Conservation (phyloP, 169 alveolate genomes). For the Eimeria sp. region DNA sequence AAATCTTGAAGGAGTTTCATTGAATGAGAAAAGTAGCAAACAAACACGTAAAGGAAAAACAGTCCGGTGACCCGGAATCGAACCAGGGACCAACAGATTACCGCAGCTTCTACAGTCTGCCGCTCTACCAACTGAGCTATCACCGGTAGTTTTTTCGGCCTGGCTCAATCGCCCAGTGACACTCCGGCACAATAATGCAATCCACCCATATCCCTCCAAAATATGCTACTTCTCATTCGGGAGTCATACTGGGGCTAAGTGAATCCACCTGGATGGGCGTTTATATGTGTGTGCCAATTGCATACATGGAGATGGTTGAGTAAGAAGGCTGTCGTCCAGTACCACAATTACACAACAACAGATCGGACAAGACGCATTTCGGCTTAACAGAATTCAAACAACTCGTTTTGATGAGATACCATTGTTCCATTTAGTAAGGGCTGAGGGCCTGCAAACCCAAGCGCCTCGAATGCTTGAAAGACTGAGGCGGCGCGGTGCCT, state of each 20-base stretch:
- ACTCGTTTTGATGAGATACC: background rate
- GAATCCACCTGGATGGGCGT: background rate
- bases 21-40: background rate
- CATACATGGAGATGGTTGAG: too few relatives aligned
- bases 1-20: background rate
- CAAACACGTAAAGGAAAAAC: background rate
- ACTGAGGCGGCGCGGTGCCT: background rate
- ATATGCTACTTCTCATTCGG: background rate
- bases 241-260: background rate
- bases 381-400: background rate
- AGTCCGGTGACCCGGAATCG: slow-evolving; percentile 98
- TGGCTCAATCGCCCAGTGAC: background rate
- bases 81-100: slow-evolving; percentile 98
- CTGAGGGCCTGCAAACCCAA: background rate
- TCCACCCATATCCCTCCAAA: background rate
- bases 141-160: slow-evolving; percentile 90
- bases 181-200: background rate
- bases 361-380: background rate
- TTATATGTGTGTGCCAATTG: too few relatives aligned
- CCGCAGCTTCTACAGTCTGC: slow-evolving; percentile 97
- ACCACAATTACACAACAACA: background rate
- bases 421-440: background rate
- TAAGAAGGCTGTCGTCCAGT: background rate
- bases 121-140: slow-evolving; percentile 99
- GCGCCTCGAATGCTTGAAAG: background rate